phyloP scores from a whole-genome alignment of 1,284 basidiomycete species.

The Cryptococcus depauperatus region DNA sequence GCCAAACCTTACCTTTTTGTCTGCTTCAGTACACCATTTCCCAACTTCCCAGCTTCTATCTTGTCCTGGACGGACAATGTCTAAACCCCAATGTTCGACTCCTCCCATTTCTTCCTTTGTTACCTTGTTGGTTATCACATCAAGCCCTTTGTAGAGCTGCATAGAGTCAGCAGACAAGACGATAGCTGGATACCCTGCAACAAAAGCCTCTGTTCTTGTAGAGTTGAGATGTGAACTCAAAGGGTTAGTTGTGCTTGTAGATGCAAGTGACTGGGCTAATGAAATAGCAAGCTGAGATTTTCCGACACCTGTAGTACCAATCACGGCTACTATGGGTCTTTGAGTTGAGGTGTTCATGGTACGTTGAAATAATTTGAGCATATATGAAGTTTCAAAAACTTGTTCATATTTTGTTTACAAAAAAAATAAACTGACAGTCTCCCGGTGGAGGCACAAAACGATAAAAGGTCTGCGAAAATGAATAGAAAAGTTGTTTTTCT shows the following conservation, averaged over 20 bases:
- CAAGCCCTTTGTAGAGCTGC: conserved; percentile 92
- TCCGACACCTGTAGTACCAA: conserved; percentile 93
- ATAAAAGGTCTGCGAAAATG: too few species aligned
- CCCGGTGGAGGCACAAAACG: too few species aligned
- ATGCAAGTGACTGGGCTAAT: conserved; percentile 54
- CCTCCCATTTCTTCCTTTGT: conserved; percentile 66
- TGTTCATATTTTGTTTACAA: too few species aligned
- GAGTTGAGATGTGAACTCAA: background rate
- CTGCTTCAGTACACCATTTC: conserved; percentile 67
- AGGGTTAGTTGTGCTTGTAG: background rate
- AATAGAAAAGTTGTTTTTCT: too few species aligned
- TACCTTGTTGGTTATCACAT: conserved; percentile 94
- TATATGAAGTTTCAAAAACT: too few species aligned
- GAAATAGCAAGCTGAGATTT: conserved; percentile 91
- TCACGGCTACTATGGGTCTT: conserved; percentile 56
- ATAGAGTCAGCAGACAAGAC: conserved; percentile 95
- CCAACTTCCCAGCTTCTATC: conserved; percentile 69
- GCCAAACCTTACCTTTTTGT: conserved; percentile 53
- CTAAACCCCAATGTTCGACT: conserved; percentile 82
- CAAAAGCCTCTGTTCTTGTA: background rate
- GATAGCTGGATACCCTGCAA: conserved; percentile 3
- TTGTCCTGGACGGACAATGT: conserved; percentile 71
- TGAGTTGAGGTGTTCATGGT: too few species aligned
- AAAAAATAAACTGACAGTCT: too few species aligned
- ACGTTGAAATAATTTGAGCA: too few species aligned